Conservation (phyloP, 495 filamentous ascomycete species). For the Rhizodiscina lignyota region DNA sequence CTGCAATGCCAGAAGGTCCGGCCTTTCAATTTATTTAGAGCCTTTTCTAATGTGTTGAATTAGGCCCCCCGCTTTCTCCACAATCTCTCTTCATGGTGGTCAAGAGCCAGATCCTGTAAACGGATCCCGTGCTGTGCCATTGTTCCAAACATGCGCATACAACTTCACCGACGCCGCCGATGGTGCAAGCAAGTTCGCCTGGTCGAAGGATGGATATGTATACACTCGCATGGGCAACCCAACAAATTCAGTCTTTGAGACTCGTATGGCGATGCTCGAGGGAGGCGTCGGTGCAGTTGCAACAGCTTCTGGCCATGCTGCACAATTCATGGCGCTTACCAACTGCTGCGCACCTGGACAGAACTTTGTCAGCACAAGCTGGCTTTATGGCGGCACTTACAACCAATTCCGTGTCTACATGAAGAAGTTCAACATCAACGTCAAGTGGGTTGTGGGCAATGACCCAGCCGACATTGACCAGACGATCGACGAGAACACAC, state of each 20-base stretch:
- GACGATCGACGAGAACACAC: constrained; percentile 25
- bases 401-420: constrained; percentile 28
- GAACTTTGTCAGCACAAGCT: constrained; percentile 26
- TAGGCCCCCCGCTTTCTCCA: too few relatives aligned
- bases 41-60: too few relatives aligned
- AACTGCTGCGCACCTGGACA: constrained; percentile 24
- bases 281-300: constrained; percentile 26
- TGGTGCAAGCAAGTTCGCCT: constrained; percentile 26
- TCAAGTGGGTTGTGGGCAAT: constrained; percentile 25
- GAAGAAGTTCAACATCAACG: constrained; percentile 24
- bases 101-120: constrained; percentile 28
- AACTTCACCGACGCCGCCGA: constrained; percentile 28
- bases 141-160: constrained; percentile 25
- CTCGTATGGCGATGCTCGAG: constrained; percentile 25
- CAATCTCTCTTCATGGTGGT: constrained; percentile 24
- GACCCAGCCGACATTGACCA: constrained; percentile 20
- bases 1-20: too few relatives aligned
- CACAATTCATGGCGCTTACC: constrained; percentile 27
- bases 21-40: too few relatives aligned
- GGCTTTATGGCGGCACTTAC: constrained; percentile 24
- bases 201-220: constrained; percentile 26
- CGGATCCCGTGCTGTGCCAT: constrained; percentile 24
- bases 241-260: constrained; percentile 26
- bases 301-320: constrained; percentile 25
- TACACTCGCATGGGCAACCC: constrained; percentile 29